Base-by-base conservation (phyloP, 768 basidiomycete species). In the Chalciporus pseudorubinellus region DNA sequence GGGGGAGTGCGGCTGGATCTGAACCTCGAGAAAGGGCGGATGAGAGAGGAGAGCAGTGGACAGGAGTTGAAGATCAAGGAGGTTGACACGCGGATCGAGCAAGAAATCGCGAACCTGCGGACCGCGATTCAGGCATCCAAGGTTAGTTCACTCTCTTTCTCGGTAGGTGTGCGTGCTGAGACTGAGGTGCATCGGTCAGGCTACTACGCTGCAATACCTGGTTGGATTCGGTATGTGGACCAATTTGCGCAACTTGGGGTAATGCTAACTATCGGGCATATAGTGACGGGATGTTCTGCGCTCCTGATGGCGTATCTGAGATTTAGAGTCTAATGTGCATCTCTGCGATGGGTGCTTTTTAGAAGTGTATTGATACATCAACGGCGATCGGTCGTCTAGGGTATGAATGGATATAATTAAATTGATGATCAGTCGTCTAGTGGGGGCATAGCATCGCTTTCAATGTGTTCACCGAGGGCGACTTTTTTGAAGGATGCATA, bases 41-140 rank as follows among this genome's bases (percentile, higher is more conserved):
- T 98, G 76, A 76, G 95, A 46, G 95, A 98, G 65, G 95, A 98
- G 75, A 85, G 84, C 58, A 87, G 84, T 59, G 83, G 84, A 36
- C 92, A 98, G 62, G 94, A 97, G 63, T 74, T 95, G 46, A 98
- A 98, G 81, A 90, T 98, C 64, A 93, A 92, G 68, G 95, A 99
- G 68, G 94, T 98, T 16, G 95, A 98, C 62, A 98, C 95, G 4
- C 74, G 91, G 65, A 98, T 98, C 59, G 95, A 99, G 70, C 90
- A 91, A 65, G 94, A 98, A 71, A 95, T 95, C 64, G 92, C 93
- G 9, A 84, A 82, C 3, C 68, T 97, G 47, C 76, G 89, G 49
- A 95, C 91, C 2, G 76, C 84, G 7, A 92, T 92, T 29, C 90
- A 93, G 64, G 83, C 88, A 0, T 89, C 89, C 48, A 93, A 93